These are phyloP conservation scores for Trichothecium roseum DNA, from an alignment of 2,329 filamentous ascomycete genomes.

Conservation along the genomic window DNA sequence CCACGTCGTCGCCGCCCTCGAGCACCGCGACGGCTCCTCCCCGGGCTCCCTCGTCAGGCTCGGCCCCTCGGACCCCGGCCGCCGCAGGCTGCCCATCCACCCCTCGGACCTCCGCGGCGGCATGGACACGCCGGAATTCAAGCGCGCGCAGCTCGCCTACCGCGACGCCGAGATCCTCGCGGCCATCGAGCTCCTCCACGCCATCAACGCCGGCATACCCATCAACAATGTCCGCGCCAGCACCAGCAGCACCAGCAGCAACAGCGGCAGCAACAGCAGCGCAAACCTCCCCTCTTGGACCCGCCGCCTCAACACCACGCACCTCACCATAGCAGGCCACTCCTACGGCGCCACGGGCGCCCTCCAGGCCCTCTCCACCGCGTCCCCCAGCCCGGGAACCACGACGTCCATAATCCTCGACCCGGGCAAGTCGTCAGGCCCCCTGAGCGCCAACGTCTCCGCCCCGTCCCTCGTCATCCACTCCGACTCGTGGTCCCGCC, in stretches of 20 bases:
- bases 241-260: conserved; percentile 28
- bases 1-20: conserved; percentile 36
- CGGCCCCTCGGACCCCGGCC: conserved; percentile 14
- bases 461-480: conserved; percentile 53
- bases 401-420: conserved; percentile 52
- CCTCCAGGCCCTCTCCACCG: conserved; percentile 46
- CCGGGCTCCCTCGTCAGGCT: conserved; percentile 30
- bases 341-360: conserved; percentile 57
- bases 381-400: conserved; percentile 35
- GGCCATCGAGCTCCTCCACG: conserved; percentile 26
- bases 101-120: conserved; percentile 20
- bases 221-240: conserved; percentile 15
- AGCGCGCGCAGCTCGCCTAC: conserved; percentile 36
- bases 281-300: conserved; percentile 36
- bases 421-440: conserved; percentile 54
- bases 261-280: conserved; percentile 36
- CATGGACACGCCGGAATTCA: conserved; percentile 27
- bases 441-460: conserved; percentile 45
- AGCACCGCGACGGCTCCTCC: conserved; percentile 41
- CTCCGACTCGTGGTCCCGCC: conserved; percentile 53
- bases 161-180: conserved; percentile 40
- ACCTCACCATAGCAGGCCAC: conserved; percentile 50
- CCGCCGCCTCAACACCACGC: conserved; percentile 40
- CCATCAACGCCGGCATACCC: conserved; percentile 24
- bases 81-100: conserved; percentile 22